Percentiles rank a stretch among this genome's conserved stretches.
Conservation (phyloP, 2,329 filamentous ascomycete species). For the Beauveria rudraprayagi region DNA sequence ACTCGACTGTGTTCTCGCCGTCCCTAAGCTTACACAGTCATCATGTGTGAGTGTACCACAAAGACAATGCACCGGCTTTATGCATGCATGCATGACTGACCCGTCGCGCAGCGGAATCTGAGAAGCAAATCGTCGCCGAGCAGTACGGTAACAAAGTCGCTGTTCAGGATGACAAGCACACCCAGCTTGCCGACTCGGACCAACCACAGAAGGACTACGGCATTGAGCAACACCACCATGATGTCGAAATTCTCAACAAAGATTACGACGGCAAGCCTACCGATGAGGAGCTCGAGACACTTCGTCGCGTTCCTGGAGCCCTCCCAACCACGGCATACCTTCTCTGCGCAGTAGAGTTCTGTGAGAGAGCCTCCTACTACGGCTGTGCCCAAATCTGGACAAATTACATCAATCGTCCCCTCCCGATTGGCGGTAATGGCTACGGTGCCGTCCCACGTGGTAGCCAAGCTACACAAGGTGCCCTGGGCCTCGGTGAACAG, state of each 20-base stretch:
- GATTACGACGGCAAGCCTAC: slow-evolving; percentile 38
- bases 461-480: slow-evolving; percentile 44
- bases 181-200: not conserved
- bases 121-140: not conserved
- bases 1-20: not conserved
- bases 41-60: not conserved
- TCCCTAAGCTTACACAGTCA: not conserved
- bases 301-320: slow-evolving; percentile 43
- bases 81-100: not conserved
- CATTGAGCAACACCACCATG: slow-evolving; percentile 2
- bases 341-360: slow-evolving; percentile 52
- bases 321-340: slow-evolving; percentile 47
- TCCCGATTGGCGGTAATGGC: slow-evolving; percentile 44
- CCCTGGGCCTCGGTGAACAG: slow-evolving; percentile 43
- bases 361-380: slow-evolving; percentile 54
- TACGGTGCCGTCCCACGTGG: slow-evolving; percentile 33
- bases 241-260: slow-evolving; percentile 13
- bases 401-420: slow-evolving; percentile 54
- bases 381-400: slow-evolving; percentile 27
- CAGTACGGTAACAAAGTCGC: not conserved
- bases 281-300: slow-evolving; percentile 42
- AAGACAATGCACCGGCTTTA: not conserved
- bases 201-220: not conserved
- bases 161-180: not conserved
- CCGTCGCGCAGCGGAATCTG: not conserved